phyloP scores from a whole-genome alignment of 2,329 filamentous ascomycete species.

The Fusarium pseudoanthophilum region DNA sequence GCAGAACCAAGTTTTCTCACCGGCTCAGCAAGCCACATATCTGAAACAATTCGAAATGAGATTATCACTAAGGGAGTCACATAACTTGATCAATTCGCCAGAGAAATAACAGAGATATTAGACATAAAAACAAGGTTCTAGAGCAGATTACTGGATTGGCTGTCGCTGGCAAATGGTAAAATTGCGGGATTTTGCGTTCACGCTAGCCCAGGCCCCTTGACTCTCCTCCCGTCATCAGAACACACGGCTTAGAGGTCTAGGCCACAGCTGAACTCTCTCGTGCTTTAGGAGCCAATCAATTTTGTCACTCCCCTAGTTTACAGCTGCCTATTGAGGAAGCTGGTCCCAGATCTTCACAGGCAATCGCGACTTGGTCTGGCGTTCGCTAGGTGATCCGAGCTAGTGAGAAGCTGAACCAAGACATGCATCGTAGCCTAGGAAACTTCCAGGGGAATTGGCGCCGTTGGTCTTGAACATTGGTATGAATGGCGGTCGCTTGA shows the following conservation, averaged over 20 bases:
- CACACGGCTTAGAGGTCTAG: background rate
- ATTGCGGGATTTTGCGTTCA: background rate
- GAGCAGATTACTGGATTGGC: background rate
- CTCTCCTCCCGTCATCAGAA: background rate
- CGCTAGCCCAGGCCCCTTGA: background rate
- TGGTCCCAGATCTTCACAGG: background rate
- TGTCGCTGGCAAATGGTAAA: background rate
- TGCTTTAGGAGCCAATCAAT: background rate
- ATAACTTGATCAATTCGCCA: background rate
- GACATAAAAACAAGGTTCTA: background rate
- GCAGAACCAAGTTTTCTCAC: background rate
- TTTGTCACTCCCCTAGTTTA: background rate
- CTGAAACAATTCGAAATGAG: background rate
- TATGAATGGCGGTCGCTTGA: background rate
- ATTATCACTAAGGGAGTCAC: background rate
- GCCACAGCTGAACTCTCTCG: background rate
- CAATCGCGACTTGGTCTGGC: background rate
- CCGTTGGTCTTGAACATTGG: background rate
- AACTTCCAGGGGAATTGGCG: background rate
- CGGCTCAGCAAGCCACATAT: background rate
- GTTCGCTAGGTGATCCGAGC: background rate
- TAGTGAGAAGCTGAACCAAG: background rate
- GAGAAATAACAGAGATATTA: background rate
- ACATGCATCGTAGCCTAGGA: background rate
- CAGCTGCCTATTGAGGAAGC: slow-evolving; percentile 7